These are phyloP conservation scores for Yamadazyma mexicana DNA, from an alignment of 1,139 yeast species.

Conservation along the genomic window DNA sequence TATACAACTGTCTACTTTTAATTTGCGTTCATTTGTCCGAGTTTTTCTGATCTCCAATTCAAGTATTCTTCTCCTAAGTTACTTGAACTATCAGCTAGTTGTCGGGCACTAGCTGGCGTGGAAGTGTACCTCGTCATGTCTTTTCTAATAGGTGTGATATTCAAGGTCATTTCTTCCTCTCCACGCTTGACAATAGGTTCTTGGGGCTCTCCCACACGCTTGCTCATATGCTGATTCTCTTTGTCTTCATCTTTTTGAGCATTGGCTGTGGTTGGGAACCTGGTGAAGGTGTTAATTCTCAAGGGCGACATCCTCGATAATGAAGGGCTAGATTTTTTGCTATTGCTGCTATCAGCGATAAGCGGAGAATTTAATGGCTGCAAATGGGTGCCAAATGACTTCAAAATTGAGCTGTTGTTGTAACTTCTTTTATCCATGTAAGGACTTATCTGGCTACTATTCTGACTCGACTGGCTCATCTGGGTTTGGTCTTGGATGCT, in stretches of 20 bases:
- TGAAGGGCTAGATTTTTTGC: constrained; percentile 6
- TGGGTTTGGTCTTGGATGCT: constrained; percentile 6
- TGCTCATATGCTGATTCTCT: constrained; percentile 6
- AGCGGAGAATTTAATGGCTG: constrained; percentile 36
- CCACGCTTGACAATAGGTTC: background rate
- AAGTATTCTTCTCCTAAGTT: constrained; percentile 44
- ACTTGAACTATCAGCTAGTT: constrained; percentile 35
- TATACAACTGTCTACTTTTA: constrained; percentile 1
- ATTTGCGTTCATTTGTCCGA: constrained; percentile 29
- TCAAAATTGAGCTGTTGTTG: constrained; percentile 23
- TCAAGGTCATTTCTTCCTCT: constrained; percentile 13
- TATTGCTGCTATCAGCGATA: constrained; percentile 5
- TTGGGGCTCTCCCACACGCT: background rate
- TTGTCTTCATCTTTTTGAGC: constrained; percentile 8
- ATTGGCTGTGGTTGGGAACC: background rate
- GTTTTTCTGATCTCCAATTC: constrained; percentile 42
- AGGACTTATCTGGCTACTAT: constrained; percentile 11
- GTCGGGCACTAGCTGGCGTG: constrained; percentile 18
- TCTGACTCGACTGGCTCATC: constrained; percentile 7
- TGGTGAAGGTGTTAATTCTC: constrained; percentile 10
- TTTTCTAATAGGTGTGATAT: constrained; percentile 24
- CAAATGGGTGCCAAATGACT: constrained; percentile 19
- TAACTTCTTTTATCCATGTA: constrained; percentile 1
- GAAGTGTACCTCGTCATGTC: constrained; percentile 15
- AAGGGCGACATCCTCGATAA: constrained; percentile 22